These are phyloP conservation scores for Russula sp. DNA, from an alignment of 768 basidiomycete genomes.

Conservation along the genomic window DNA sequence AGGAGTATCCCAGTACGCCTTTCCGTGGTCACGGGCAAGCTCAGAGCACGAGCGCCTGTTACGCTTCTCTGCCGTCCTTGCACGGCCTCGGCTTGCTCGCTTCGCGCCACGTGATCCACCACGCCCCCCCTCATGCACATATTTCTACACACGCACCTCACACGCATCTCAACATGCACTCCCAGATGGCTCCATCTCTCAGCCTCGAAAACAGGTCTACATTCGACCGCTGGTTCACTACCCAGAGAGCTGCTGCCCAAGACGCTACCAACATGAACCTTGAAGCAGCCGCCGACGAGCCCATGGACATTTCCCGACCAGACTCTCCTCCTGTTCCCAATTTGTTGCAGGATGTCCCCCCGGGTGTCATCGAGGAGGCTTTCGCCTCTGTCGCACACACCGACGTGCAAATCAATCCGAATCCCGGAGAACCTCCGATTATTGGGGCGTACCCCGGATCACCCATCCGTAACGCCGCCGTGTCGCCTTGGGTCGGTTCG, in stretches of 20 bases:
- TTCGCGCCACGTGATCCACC: slow-evolving; percentile 20
- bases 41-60: slow-evolving; percentile 13
- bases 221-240: slow-evolving; percentile 17
- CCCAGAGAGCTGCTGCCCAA: neutral
- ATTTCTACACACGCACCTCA: slow-evolving; percentile 15
- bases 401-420: slow-evolving; percentile 20
- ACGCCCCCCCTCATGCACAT: slow-evolving; percentile 12
- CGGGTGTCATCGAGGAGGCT: slow-evolving; percentile 8
- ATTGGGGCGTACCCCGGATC: slow-evolving; percentile 42
- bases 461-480: slow-evolving; percentile 31
- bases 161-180: slow-evolving; percentile 14
- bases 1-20: slow-evolving; percentile 18
- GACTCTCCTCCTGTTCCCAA: slow-evolving; percentile 2
- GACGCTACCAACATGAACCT: neutral
- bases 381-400: slow-evolving; percentile 3
- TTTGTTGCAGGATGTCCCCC: slow-evolving; percentile 5
- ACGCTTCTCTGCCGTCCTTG: slow-evolving; percentile 20
- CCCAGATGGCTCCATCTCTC: slow-evolving; percentile 6
- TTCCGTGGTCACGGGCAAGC: slow-evolving; percentile 6
- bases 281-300: slow-evolving; percentile 2
- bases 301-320: slow-evolving; percentile 17
- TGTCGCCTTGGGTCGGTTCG: slow-evolving; percentile 8
- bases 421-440: slow-evolving; percentile 34
- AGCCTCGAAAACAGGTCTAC: slow-evolving; percentile 14
- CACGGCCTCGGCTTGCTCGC: slow-evolving; percentile 24